These are phyloP conservation scores for Paracamarosporium sp. DNA, from an alignment of 2,329 filamentous ascomycete genomes.

Conservation along the genomic window DNA sequence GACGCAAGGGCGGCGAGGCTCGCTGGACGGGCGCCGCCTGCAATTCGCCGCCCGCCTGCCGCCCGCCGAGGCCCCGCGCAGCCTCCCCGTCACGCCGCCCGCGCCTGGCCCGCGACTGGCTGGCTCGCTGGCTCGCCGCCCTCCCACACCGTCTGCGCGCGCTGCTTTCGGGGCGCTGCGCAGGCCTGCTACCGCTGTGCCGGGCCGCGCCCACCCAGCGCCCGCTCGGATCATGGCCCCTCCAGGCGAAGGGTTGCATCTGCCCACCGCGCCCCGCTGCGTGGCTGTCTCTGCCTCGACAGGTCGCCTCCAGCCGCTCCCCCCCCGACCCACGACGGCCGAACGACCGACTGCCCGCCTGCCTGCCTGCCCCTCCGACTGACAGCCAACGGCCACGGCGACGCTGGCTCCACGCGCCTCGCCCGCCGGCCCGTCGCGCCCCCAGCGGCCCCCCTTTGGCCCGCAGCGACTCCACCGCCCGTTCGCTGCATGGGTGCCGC, in stretches of 20 bases:
- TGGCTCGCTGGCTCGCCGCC: conserved; percentile 9
- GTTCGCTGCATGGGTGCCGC: conserved; percentile 44
- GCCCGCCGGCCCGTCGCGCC: conserved; percentile 42
- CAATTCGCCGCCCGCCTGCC: conserved; percentile 21
- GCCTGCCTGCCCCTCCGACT: conserved; percentile 13
- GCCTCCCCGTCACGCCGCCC: conserved; percentile 7
- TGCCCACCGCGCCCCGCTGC: conserved; percentile 4
- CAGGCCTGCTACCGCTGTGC: conserved; percentile 35
- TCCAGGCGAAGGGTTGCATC: conserved; percentile 28
- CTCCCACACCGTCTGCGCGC: conserved; percentile 22
- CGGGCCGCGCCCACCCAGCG: conserved; percentile 39
- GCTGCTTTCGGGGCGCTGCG: conserved; percentile 45
- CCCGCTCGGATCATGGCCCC: conserved; percentile 20
- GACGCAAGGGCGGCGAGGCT: too few species aligned
- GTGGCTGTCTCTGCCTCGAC: neutral
- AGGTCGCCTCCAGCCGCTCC: neutral
- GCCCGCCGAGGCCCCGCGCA: conserved; percentile 22
- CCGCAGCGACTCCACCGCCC: conserved; percentile 40
- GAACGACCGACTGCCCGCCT: neutral
- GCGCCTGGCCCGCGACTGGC: conserved; percentile 18
- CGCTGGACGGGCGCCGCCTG: too few species aligned
- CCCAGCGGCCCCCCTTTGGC: conserved; percentile 19
- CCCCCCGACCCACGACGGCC: neutral
- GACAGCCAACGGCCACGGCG: conserved; percentile 42
- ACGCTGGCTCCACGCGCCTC: conserved; percentile 2